A percentile compares a stretch with the other conserved stretches of the same genome.
Conservation (phyloP, 257 asterid genomes). For the Cinchona pubescens region DNA sequence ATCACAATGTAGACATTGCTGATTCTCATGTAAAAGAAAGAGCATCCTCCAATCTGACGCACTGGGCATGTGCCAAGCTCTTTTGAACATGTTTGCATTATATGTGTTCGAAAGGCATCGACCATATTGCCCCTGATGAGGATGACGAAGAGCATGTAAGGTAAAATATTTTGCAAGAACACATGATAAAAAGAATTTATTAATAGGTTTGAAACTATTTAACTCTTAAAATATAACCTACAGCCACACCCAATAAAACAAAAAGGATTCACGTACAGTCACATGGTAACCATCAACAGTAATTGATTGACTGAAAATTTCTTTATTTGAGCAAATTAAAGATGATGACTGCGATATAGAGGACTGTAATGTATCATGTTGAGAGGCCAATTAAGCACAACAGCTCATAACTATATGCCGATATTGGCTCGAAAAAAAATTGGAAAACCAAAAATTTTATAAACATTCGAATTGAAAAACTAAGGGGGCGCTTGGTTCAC, state of each 20-base stretch:
- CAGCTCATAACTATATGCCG: background rate
- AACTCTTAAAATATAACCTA: background rate
- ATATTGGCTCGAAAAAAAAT: background rate
- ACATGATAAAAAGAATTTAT: background rate
- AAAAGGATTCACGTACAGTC: no score
- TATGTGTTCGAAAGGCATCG: conserved; percentile 95
- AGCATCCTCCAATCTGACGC: conserved; percentile 98
- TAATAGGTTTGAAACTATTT: no score
- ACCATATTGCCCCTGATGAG: conserved; percentile 92
- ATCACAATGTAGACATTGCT: conserved; percentile 97
- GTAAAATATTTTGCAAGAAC: background rate
- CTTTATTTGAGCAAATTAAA: background rate
- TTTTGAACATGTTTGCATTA: conserved; percentile 99
- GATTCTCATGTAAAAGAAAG: conserved; percentile 97
- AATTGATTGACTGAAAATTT: no score
- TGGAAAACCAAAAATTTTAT: no score
- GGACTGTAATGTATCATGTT: background rate
- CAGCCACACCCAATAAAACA: no score
- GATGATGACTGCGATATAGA: background rate
- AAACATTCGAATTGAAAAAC: background rate
- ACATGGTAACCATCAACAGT: no score
- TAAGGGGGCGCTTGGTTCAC: no score
- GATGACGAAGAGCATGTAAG: conserved; percentile 1
- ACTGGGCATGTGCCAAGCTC: conserved; percentile 99
- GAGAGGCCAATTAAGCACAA: background rate